phyloP scores from a whole-genome alignment of 1,284 basidiomycete genomes.

The Erythrobasidium hasegawianum region DNA sequence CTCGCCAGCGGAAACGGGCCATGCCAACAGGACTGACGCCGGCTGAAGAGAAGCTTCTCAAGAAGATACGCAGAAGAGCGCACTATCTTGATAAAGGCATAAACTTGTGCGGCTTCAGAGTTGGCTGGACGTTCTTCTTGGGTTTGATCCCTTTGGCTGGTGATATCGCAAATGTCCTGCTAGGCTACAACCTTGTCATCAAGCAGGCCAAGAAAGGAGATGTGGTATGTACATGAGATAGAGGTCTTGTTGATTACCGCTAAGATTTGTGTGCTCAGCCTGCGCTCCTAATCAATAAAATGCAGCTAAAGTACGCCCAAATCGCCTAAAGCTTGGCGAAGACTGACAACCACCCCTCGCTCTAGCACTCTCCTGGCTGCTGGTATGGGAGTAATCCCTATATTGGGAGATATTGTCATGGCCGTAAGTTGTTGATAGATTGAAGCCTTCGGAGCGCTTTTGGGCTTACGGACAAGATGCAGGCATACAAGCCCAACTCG shows the following conservation, averaged over 20 bases:
- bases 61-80: slow-evolving; percentile 57
- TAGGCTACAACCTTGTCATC: slow-evolving; percentile 41
- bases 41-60: slow-evolving; percentile 27
- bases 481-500: slow-evolving; percentile 36
- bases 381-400: slow-evolving; percentile 24
- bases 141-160: slow-evolving; percentile 37
- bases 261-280: slow-evolving; percentile 5
- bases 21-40: slow-evolving; percentile 22
- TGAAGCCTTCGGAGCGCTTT: background rate
- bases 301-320: slow-evolving; percentile 30
- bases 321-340: slow-evolving; percentile 7
- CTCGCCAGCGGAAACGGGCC: slow-evolving; percentile 54
- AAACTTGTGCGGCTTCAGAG: slow-evolving; percentile 71
- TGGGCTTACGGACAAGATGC: background rate
- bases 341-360: background rate
- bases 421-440: slow-evolving; percentile 23
- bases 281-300: slow-evolving; percentile 6
- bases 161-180: slow-evolving; percentile 40
- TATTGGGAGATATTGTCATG: slow-evolving; percentile 28
- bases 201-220: slow-evolving; percentile 31
- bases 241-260: too few relatives aligned
- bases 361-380: slow-evolving; percentile 22
- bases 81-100: slow-evolving; percentile 81
- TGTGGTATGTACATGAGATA: background rate
- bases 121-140: slow-evolving; percentile 63